A percentile compares a stretch with the other conserved stretches of the same genome.
phyloP scores from a whole-genome alignment of 2,329 filamentous ascomycete species.

The Phialophora expanda region DNA sequence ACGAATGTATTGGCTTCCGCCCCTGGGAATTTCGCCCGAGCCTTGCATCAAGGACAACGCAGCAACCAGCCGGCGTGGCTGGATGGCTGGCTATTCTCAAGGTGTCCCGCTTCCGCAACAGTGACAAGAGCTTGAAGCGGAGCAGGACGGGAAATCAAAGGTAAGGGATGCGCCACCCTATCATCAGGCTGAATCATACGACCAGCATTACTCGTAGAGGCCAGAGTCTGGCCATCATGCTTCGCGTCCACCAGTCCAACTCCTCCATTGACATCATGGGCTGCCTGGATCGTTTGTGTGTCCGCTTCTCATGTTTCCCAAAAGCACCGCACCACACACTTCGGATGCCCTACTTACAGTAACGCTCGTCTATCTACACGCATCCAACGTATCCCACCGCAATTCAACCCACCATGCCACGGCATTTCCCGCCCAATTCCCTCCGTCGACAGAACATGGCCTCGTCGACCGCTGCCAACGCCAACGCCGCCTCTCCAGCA shows the following conservation, averaged over 20 bases:
- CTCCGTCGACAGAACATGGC: background rate
- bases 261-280: background rate
- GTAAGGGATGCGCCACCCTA: background rate
- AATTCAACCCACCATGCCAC: slow-evolving; percentile 2
- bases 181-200: background rate
- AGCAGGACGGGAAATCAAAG: background rate
- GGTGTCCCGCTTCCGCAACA: background rate
- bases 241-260: background rate
- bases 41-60: background rate
- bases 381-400: background rate
- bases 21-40: background rate
- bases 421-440: slow-evolving; percentile 4
- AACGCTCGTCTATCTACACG: background rate
- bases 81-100: background rate
- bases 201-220: background rate
- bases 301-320: background rate
- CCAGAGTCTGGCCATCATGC: background rate
- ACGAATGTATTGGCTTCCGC: background rate
- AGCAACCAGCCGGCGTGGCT: background rate
- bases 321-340: background rate
- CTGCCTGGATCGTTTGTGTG: background rate
- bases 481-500: slow-evolving; percentile 8
- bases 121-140: background rate
- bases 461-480: background rate
- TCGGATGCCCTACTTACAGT: background rate